These are phyloP conservation scores for Coccomyxa subellipsoidea DNA, from an alignment of 163 green algal genomes.

Conservation along the genomic window DNA sequence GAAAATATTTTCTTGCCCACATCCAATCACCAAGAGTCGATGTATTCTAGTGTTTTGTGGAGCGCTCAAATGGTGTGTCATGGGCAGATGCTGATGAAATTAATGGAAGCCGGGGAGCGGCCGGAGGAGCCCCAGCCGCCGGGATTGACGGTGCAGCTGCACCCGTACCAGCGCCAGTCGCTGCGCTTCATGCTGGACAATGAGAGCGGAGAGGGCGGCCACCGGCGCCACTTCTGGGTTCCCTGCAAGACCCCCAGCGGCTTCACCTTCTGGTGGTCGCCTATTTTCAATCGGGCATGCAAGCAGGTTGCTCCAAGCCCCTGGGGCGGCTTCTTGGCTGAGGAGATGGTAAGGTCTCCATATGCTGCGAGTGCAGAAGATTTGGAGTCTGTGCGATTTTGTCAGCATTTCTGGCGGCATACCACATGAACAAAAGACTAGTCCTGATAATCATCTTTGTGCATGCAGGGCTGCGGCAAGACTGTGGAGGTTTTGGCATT, in stretches of 20 bases:
- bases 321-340: constrained; percentile 57
- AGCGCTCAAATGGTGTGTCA: neutral
- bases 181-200: constrained; percentile 67
- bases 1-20: no score
- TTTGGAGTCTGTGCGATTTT: no score
- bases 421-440: no score
- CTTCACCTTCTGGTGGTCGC: constrained; percentile 51
- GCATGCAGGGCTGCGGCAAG: constrained; percentile 42
- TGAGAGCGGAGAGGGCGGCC: constrained; percentile 49
- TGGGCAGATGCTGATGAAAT: constrained; percentile 21
- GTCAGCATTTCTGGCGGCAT: no score
- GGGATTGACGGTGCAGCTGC: constrained; percentile 50
- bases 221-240: constrained; percentile 43
- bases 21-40: no score
- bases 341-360: constrained; percentile 32
- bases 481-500: constrained; percentile 67
- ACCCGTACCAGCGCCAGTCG: constrained; percentile 67
- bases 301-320: constrained; percentile 35
- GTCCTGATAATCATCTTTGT: no score
- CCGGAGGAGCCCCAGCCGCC: constrained; percentile 32
- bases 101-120: constrained; percentile 30
- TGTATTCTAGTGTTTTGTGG: neutral
- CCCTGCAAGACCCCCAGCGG: constrained; percentile 10
- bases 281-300: constrained; percentile 35
- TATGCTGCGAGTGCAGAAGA: no score